phyloP scores from a whole-genome alignment of 1,139 yeast genomes.

The Magnusiomyces sp. region DNA sequence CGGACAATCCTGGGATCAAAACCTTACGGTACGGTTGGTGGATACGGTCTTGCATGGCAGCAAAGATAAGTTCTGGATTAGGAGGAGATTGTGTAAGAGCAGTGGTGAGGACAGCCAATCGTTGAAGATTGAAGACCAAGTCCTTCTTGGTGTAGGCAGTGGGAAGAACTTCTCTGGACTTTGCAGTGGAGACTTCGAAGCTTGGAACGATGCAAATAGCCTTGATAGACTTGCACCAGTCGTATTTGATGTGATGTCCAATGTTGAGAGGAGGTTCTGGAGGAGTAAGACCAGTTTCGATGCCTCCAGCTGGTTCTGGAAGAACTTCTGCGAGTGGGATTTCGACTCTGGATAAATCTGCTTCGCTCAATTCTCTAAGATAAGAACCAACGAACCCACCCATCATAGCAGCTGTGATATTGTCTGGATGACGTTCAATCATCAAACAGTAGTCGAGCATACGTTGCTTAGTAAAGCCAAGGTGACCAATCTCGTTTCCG shows the following conservation, averaged over 20 bases:
- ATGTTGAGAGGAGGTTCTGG: constrained; percentile 78
- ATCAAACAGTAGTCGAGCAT: constrained; percentile 89
- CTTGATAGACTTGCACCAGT: constrained; percentile 72
- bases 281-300: constrained; percentile 57
- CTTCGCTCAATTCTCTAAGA: constrained; percentile 65
- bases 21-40: constrained; percentile 94
- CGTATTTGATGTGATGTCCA: constrained; percentile 82
- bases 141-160: constrained; percentile 69
- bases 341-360: constrained; percentile 64
- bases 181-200: constrained; percentile 89
- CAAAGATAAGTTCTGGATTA: constrained; percentile 70
- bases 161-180: constrained; percentile 84
- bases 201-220: constrained; percentile 89
- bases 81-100: constrained; percentile 82
- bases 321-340: constrained; percentile 79
- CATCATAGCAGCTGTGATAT: constrained; percentile 97
- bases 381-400: constrained; percentile 98
- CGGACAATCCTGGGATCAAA: constrained; percentile 82
- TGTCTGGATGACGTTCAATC: constrained; percentile 98
- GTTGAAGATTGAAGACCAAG: constrained; percentile 78
- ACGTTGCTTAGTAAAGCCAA: constrained; percentile 66
- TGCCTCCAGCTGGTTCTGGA: constrained; percentile 67
- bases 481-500: constrained; percentile 74
- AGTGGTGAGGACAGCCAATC: constrained; percentile 65
- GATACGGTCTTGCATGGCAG: constrained; percentile 93